Evolutionary conservation across 108 stramenopile genomes (phyloP).

Genomic region (Stephanodiscus triporus): DNA sequence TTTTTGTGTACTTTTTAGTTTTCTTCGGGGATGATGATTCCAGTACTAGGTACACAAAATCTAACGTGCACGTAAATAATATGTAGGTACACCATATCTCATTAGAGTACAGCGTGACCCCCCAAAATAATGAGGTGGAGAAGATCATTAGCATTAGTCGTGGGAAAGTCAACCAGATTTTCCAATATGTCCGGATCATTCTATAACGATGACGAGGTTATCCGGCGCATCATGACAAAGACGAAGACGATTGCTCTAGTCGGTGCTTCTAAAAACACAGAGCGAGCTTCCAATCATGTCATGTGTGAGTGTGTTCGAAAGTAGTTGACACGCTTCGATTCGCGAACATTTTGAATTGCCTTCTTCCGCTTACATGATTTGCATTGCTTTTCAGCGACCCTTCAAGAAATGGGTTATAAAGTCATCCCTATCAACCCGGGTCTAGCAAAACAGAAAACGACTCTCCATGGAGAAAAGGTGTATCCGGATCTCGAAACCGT

Average conservation of each 20-base stretch:
- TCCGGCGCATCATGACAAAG: conserved; percentile 64
- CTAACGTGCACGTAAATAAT: no score
- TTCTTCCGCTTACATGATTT: not conserved
- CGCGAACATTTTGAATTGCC: not conserved
- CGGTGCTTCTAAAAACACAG: conserved; percentile 76
- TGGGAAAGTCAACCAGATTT: conserved; percentile 13
- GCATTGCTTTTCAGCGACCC: conserved; percentile 16
- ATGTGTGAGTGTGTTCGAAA: conserved; percentile 60
- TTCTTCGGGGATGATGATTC: no score
- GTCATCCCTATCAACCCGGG: conserved; percentile 87
- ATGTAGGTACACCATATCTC: no score
- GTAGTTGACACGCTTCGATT: not conserved
- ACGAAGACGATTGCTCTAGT: conserved; percentile 82
- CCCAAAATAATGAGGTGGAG: conserved; percentile 1
- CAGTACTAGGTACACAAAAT: no score
- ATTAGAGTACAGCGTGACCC: no score
- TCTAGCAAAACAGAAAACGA: conserved; percentile 61
- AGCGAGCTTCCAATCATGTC: conserved; percentile 74
- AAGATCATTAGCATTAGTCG: conserved; percentile 1
- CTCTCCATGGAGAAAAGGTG: conserved; percentile 67
- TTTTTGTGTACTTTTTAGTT: no score
- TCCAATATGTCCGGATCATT: conserved; percentile 36
- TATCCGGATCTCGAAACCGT: conserved; percentile 64
- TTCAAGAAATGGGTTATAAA: conserved; percentile 64
- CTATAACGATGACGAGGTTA: conserved; percentile 60